A percentile compares a stretch with the other conserved stretches of the same genome.
phyloP scores from a whole-genome alignment of 495 filamentous ascomycete species.

The Xylaria venustula region DNA sequence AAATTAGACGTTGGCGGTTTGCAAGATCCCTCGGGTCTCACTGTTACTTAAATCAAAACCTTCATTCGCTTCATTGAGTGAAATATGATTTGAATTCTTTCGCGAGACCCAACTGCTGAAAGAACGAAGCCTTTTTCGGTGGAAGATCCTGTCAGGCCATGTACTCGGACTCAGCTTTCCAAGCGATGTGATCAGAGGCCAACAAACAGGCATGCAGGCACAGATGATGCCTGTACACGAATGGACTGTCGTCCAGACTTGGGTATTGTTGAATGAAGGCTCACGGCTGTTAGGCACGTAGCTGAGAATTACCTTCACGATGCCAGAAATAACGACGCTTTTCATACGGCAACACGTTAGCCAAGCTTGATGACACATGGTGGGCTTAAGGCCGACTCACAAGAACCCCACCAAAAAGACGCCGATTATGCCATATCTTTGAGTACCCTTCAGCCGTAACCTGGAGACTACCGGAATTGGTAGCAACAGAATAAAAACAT shows the following conservation, averaged over 20 bases:
- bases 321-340: conserved; percentile 9
- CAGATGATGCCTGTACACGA: conserved; percentile 12
- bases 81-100: too few species aligned
- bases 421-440: too few species aligned
- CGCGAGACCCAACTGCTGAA: too few species aligned
- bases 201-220: conserved; percentile 18
- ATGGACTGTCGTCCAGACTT: conserved; percentile 16
- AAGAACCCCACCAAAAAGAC: too few species aligned
- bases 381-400: too few species aligned
- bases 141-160: too few species aligned
- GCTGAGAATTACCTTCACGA: conserved; percentile 6
- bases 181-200: conserved; percentile 4
- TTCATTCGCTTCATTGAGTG: too few species aligned
- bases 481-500: conserved; percentile 8
- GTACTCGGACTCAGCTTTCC: too few species aligned
- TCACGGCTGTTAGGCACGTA: conserved; percentile 2
- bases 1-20: too few species aligned
- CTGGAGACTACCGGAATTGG: conserved; percentile 6
- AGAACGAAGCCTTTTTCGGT: too few species aligned
- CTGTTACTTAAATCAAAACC: too few species aligned
- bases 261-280: background rate
- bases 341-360: background rate
- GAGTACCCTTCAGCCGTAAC: background rate
- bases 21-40: too few species aligned
- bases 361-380: conserved; percentile 3